phyloP scores from a whole-genome alignment of 2,329 filamentous ascomycete genomes.

The Exophiala aquamarina region DNA sequence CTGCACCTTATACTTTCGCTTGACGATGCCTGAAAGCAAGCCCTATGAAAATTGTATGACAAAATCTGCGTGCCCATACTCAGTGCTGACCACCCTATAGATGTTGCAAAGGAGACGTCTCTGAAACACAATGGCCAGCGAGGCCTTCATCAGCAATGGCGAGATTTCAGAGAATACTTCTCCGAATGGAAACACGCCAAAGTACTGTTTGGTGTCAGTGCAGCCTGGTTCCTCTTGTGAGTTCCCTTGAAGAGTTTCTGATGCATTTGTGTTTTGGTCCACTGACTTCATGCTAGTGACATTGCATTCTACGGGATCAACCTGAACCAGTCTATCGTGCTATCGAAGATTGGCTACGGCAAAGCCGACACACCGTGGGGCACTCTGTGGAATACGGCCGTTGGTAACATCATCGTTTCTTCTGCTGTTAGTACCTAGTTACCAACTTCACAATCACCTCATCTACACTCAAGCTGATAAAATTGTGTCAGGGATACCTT shows the following conservation, averaged over 20 bases:
- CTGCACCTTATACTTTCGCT: too few relatives aligned
- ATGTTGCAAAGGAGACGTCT: slow-evolving; percentile 17
- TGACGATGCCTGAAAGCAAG: slow-evolving; percentile 27
- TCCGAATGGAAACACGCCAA: slow-evolving; percentile 35
- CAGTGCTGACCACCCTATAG: slow-evolving; percentile 2
- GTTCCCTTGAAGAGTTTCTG: not conserved
- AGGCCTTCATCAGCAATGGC: slow-evolving; percentile 22
- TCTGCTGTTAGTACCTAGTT: slow-evolving; percentile 28
- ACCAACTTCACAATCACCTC: too few relatives aligned
- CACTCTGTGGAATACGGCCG: slow-evolving; percentile 35
- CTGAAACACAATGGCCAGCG: slow-evolving; percentile 14
- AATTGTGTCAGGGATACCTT: slow-evolving; percentile 23
- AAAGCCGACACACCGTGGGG: slow-evolving; percentile 33
- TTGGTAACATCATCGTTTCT: slow-evolving; percentile 38
- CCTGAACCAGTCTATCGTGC: slow-evolving; percentile 37
- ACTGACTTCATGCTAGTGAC: slow-evolving; percentile 17
- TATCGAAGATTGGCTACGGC: slow-evolving; percentile 34
- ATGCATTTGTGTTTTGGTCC: too few relatives aligned
- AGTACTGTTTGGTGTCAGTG: slow-evolving; percentile 34
- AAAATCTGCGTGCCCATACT: not conserved
- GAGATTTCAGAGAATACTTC: slow-evolving; percentile 34
- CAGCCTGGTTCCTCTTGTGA: slow-evolving; percentile 34
- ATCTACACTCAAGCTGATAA: too few relatives aligned
- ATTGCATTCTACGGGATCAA: slow-evolving; percentile 38
- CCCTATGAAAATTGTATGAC: slow-evolving; percentile 16